Percentiles rank a stretch among this genome's conserved stretches.
Conservation (phyloP, 2,329 filamentous ascomycete genomes). For the Cladophialophora immunda region DNA sequence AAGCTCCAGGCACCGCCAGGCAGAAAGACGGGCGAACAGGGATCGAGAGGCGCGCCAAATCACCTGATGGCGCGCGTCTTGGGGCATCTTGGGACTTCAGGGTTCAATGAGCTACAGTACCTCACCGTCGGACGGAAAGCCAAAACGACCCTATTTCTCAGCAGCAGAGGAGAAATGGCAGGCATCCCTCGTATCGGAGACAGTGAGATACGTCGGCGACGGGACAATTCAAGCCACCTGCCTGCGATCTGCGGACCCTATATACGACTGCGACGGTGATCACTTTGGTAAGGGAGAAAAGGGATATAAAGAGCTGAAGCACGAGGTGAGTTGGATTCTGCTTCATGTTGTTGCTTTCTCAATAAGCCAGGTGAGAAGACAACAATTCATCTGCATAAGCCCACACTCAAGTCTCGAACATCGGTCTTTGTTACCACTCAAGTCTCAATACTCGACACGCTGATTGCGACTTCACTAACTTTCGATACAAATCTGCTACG, state of each 20-base stretch:
- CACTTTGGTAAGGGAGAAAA: background rate
- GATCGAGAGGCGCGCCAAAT: slow-evolving; percentile 22
- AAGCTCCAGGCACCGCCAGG: slow-evolving; percentile 25
- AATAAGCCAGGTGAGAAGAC: background rate
- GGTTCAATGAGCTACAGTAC: background rate
- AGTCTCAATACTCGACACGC: background rate
- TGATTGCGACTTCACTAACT: background rate
- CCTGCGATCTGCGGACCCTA: background rate
- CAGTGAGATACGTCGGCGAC: slow-evolving; percentile 10
- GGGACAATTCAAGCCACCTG: slow-evolving; percentile 14
- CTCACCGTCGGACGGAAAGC: too few relatives aligned
- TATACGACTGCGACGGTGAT: background rate
- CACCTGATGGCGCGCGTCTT: slow-evolving; percentile 30
- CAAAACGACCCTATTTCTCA: background rate
- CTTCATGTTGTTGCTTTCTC: background rate
- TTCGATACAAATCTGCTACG: background rate
- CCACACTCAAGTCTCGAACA: background rate
- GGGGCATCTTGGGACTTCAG: background rate
- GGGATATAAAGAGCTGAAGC: slow-evolving; percentile 13
- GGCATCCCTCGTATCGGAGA: background rate
- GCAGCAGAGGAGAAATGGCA: background rate
- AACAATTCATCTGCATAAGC: background rate
- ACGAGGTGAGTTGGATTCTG: background rate
- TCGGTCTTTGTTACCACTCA: background rate
- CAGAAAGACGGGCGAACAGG: slow-evolving; percentile 17